Conservation (phyloP, 805 yeast genomes). For the Yarrowia alimentaria region DNA sequence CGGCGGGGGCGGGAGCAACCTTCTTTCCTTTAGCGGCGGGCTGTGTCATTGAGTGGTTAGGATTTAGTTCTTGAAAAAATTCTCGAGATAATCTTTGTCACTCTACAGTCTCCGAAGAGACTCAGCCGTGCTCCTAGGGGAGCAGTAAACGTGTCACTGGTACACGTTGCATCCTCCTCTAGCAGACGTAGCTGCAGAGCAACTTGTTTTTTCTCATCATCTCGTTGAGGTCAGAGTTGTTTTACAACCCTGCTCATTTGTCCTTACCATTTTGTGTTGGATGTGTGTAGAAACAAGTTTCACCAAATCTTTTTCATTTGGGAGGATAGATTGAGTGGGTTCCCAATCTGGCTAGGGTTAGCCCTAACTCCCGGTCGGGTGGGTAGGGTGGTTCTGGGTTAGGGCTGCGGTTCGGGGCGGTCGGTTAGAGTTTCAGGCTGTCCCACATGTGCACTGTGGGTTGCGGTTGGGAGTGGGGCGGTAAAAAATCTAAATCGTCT, state of each 20-base stretch:
- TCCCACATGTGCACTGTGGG: no score
- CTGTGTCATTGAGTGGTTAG: conserved; percentile 37
- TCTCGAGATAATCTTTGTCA: conserved; percentile 32
- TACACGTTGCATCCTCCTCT: conserved; percentile 17
- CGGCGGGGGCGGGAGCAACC: conserved; percentile 98
- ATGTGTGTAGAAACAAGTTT: conserved; percentile 22
- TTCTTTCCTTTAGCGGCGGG: conserved; percentile 50
- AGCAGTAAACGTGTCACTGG: conserved; percentile 10
- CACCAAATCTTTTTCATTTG: conserved; percentile 19
- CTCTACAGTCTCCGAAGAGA: conserved; percentile 39
- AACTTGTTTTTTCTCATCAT: conserved; percentile 4
- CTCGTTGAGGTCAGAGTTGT: conserved; percentile 13
- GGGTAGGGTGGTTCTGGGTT: background rate
- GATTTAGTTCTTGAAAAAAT: conserved; percentile 27
- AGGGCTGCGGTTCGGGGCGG: no score
- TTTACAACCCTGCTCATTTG: conserved; percentile 15
- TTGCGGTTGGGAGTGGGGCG: no score
- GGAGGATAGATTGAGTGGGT: conserved; percentile 6
- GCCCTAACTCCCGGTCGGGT: conserved; percentile 14
- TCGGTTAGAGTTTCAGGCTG: no score
- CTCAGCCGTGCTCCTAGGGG: conserved; percentile 28
- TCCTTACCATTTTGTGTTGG: conserved; percentile 28
- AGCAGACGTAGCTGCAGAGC: conserved; percentile 27
- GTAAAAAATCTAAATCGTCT: no score
- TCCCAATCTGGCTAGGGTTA: conserved; percentile 28